These are phyloP conservation scores for Phytophthora hibernalis DNA, from an alignment of 352 stramenopile genomes.

Conservation along the genomic window DNA sequence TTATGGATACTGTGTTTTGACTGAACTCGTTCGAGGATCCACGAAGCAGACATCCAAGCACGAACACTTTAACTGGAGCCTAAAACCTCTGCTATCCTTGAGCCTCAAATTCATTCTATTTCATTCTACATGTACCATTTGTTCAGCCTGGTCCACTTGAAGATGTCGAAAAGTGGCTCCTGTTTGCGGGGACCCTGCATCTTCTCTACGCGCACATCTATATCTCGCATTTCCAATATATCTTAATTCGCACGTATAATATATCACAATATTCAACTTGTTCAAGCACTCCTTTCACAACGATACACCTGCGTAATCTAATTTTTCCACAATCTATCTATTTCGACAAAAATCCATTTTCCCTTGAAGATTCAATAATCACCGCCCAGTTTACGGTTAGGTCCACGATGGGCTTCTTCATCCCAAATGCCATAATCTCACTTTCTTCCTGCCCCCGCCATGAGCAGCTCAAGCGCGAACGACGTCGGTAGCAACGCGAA, in stretches of 20 bases:
- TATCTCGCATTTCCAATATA: conserved; percentile 5
- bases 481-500: conserved; percentile 18
- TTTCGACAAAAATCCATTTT: conserved; percentile 18
- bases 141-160: background rate
- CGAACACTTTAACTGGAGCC: too few relatives aligned
- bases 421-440: conserved; percentile 26
- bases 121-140: too few relatives aligned
- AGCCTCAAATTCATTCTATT: too few relatives aligned
- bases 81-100: too few relatives aligned
- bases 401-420: conserved; percentile 13
- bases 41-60: too few relatives aligned
- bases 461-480: conserved; percentile 24
- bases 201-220: conserved; percentile 4
- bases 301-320: background rate
- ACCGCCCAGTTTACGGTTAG: conserved; percentile 16
- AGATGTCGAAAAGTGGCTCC: conserved; percentile 12
- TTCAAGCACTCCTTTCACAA: conserved; percentile 1
- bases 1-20: too few relatives aligned
- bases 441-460: conserved; percentile 12
- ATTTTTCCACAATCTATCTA: background rate
- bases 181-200: conserved; percentile 12
- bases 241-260: background rate
- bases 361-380: conserved; percentile 22
- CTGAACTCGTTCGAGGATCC: too few relatives aligned
- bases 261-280: background rate